Percentiles rank a stretch among this genome's conserved stretches.
Evolutionary conservation across 108 stramenopile genomes (phyloP).

Genomic region (Fistulifera pelliculosa): DNA sequence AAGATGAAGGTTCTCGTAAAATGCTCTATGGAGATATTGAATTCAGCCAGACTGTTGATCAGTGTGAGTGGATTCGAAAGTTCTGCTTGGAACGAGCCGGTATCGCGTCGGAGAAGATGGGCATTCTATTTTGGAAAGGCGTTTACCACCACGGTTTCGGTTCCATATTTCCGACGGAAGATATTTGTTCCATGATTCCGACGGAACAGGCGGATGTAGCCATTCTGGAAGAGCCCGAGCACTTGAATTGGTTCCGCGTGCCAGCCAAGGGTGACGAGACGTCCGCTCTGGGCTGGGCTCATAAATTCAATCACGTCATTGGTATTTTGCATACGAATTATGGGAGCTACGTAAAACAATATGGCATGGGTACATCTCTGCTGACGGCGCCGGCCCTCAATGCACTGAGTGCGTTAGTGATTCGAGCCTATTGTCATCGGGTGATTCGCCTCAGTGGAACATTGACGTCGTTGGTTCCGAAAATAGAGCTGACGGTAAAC

Average conservation of each 20-base stretch:
- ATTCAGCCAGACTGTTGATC: constrained; percentile 49
- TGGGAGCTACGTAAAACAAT: constrained; percentile 22
- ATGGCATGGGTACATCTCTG: constrained; percentile 7
- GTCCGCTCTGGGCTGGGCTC: constrained; percentile 42
- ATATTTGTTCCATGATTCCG: constrained; percentile 69
- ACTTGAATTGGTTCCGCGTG: constrained; percentile 72
- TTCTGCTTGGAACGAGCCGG: constrained; percentile 48
- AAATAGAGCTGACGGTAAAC: constrained; percentile 62
- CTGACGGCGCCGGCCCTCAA: constrained; percentile 66
- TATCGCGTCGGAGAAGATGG: constrained; percentile 18
- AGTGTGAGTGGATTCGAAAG: constrained; percentile 57
- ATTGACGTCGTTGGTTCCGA: constrained; percentile 47
- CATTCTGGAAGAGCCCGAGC: constrained; percentile 88
- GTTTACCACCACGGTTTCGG: constrained; percentile 35
- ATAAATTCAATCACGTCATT: constrained; percentile 71
- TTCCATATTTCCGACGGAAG: constrained; percentile 69
- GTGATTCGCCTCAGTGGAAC: constrained; percentile 60
- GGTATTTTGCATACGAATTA: constrained; percentile 89
- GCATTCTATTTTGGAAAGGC: constrained; percentile 45
- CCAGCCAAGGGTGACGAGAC: constrained; percentile 14
- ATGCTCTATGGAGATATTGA: constrained; percentile 36
- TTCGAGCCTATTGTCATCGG: constrained; percentile 68
- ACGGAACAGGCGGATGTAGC: constrained; percentile 67
- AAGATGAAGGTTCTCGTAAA: constrained; percentile 31
- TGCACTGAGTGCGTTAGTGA: constrained; percentile 50